Evolutionary conservation across 169 alveolate species (phyloP).

Genomic region (Miamiensis avidus): DNA sequence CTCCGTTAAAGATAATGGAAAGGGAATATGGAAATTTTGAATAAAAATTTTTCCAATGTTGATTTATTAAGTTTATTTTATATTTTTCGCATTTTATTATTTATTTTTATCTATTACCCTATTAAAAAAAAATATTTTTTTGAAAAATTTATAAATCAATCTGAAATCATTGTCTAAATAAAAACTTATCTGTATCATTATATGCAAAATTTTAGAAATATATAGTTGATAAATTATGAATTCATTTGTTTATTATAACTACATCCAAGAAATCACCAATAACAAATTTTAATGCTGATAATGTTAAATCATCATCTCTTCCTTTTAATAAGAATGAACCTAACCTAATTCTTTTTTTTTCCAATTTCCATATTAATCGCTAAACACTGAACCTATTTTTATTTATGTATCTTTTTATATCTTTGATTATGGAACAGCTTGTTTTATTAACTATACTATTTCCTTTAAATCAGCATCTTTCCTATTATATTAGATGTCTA

Average conservation of each 20-base stretch:
- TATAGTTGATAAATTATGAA: no score
- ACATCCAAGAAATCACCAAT: background rate
- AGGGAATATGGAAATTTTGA: constrained; percentile 7
- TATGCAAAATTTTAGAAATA: no score
- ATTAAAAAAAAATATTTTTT: no score
- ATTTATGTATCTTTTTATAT: background rate
- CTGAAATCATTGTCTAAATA: no score
- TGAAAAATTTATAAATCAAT: no score
- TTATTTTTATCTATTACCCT: no score
- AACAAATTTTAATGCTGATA: background rate
- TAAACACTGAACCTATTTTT: background rate
- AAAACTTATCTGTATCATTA: no score
- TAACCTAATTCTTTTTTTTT: background rate
- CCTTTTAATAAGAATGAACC: background rate
- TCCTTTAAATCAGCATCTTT: background rate
- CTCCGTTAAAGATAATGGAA: constrained; percentile 39
- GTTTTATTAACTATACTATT: no score
- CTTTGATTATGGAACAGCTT: background rate
- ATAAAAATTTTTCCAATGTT: no score
- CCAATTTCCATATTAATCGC: background rate
- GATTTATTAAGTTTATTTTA: no score
- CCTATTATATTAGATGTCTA: background rate
- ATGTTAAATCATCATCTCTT: background rate
- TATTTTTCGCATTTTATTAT: no score
- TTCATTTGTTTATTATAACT: background rate